Evolutionary conservation across 1,284 basidiomycete species (phyloP).

Genomic region (Somion occarium): DNA sequence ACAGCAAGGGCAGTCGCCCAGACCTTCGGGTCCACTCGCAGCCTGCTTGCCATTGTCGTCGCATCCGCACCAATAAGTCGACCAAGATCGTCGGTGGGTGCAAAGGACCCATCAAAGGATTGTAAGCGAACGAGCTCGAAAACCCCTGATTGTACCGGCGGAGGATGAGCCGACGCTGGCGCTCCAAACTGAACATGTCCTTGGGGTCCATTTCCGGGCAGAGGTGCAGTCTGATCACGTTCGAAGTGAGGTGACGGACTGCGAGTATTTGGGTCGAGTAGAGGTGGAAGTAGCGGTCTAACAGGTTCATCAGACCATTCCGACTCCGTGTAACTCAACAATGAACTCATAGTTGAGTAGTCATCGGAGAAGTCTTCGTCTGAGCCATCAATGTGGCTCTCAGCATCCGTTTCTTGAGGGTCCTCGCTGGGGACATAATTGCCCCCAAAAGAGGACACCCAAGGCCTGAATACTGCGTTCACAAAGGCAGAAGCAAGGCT

Average conservation of each 20-base stretch:
- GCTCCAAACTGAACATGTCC: background rate
- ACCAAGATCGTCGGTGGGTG: background rate
- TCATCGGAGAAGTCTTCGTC: slow-evolving; percentile 1
- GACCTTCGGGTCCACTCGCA: slow-evolving; percentile 3
- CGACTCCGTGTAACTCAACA: slow-evolving; percentile 8
- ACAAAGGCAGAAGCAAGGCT: background rate
- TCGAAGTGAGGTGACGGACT: slow-evolving; percentile 11
- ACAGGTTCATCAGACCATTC: slow-evolving; percentile 9
- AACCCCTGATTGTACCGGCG: background rate
- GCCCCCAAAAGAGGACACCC: background rate
- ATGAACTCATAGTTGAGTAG: slow-evolving; percentile 12
- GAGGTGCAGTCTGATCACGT: background rate
- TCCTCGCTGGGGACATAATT: background rate
- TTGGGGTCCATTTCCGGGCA: background rate
- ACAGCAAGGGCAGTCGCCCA: slow-evolving; percentile 5
- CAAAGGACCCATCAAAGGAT: slow-evolving; percentile 12
- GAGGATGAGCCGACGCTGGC: background rate
- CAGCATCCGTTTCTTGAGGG: background rate
- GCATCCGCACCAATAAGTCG: slow-evolving; percentile 6
- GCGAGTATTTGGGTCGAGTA: background rate
- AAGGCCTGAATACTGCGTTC: background rate
- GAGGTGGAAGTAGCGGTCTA: slow-evolving; percentile 1
- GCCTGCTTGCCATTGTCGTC: background rate
- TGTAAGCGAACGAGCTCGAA: slow-evolving; percentile 8
- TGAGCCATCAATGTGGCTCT: background rate